A percentile compares a stretch with the other conserved stretches of the same genome.
Conservation (phyloP, 441 rosid species). For the Corymbia calophylla region DNA sequence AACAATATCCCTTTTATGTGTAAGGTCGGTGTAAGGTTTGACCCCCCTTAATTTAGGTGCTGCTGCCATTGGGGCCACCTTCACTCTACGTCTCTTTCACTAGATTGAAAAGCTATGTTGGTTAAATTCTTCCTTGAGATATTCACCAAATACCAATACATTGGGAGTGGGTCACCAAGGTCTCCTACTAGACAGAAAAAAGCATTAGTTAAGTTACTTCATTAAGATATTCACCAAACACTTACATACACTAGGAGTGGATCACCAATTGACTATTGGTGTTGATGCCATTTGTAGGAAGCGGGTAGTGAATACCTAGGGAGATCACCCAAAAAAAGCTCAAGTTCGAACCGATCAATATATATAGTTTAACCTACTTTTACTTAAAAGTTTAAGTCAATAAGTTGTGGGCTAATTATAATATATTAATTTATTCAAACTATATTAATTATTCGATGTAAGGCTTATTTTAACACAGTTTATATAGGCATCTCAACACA, state of each 20-base stretch:
- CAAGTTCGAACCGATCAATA: accelerated
- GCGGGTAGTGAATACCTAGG: accelerated
- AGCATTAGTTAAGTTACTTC: too few relatives aligned
- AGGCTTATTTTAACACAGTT: not conserved
- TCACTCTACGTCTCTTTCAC: not conserved
- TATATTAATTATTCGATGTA: accelerated
- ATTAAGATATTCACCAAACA: too few relatives aligned
- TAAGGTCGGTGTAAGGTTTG: too few relatives aligned
- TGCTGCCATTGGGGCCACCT: not conserved
- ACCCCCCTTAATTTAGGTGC: too few relatives aligned
- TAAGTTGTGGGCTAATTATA: not conserved
- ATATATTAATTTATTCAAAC: not conserved
- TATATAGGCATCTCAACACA: not conserved
- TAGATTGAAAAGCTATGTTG: accelerated
- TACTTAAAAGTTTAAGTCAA: not conserved
- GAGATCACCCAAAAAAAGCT: accelerated
- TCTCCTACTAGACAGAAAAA: too few relatives aligned
- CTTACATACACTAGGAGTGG: not conserved
- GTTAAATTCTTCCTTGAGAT: not conserved
- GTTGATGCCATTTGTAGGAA: not conserved
- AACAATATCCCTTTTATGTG: too few relatives aligned
- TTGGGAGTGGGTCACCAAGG: too few relatives aligned
- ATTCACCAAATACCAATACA: too few relatives aligned
- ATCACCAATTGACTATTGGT: not conserved
- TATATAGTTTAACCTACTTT: accelerated